These are phyloP conservation scores for Omphalea diandra DNA, from an alignment of 441 rosid species.

Conservation along the genomic window DNA sequence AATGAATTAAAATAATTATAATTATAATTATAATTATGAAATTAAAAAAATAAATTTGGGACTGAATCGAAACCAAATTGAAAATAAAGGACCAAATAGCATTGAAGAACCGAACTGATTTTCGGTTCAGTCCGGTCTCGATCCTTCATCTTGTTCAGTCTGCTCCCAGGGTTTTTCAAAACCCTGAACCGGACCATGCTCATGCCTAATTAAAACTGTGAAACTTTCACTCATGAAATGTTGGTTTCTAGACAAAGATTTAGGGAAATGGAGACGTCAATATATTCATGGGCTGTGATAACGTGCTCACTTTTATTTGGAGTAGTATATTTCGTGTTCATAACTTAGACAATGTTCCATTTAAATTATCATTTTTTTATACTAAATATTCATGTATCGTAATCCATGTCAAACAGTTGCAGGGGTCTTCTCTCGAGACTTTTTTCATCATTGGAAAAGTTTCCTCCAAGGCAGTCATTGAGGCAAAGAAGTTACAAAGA, in stretches of 20 bases:
- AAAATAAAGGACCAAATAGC: too few relatives aligned
- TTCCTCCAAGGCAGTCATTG: conserved; percentile 81
- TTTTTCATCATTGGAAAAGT: conserved; percentile 78
- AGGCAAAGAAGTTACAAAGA: conserved; percentile 62
- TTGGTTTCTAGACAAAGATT: background rate
- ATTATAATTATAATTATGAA: too few relatives aligned
- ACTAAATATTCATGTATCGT: background rate
- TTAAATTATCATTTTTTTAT: conserved; percentile 6
- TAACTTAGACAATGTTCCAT: background rate
- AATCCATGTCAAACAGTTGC: conserved; percentile 43
- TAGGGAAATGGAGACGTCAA: background rate
- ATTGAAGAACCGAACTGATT: too few relatives aligned
- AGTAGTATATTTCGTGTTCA: background rate
- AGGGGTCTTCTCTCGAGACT: conserved; percentile 70
- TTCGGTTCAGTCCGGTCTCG: too few relatives aligned
- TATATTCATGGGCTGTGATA: background rate
- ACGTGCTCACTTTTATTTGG: background rate
- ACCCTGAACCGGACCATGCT: too few relatives aligned
- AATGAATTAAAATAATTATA: too few relatives aligned
- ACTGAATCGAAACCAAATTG: too few relatives aligned
- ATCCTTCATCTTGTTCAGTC: too few relatives aligned
- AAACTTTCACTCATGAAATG: background rate
- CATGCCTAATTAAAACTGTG: too few relatives aligned
- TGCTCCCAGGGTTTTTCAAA: too few relatives aligned
- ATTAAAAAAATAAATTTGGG: too few relatives aligned